phyloP scores from a whole-genome alignment of 73 alveolate genomes.

The Symbiodinium pilosum region DNA sequence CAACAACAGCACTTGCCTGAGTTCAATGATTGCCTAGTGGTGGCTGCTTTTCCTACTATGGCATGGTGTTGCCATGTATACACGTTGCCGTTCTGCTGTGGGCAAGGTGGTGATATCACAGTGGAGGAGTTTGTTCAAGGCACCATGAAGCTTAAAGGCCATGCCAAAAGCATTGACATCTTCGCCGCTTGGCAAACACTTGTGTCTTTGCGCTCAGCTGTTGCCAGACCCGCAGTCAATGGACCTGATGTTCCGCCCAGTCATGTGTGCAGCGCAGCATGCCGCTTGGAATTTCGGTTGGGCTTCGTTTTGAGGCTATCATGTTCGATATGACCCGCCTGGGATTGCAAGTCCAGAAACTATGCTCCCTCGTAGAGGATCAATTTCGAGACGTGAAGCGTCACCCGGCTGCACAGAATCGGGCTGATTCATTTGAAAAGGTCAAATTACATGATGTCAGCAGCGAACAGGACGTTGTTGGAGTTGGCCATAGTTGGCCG shows the following conservation, averaged over 20 bases:
- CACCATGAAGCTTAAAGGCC: slow-evolving; percentile 90
- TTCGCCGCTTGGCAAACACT: slow-evolving; percentile 20
- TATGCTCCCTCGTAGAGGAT: slow-evolving; percentile 39
- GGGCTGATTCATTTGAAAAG: background rate
- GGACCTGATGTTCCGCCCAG: too few species aligned
- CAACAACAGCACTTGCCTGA: slow-evolving; percentile 28
- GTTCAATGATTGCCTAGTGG: background rate
- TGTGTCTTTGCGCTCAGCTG: too few species aligned
- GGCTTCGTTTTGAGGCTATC: slow-evolving; percentile 48
- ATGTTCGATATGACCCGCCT: slow-evolving; percentile 91
- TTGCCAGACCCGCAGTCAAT: too few species aligned
- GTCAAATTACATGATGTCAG: too few species aligned
- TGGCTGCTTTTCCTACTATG: too few species aligned
- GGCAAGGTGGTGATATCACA: slow-evolving; percentile 72
- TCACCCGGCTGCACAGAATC: background rate
- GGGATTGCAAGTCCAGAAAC: slow-evolving; percentile 68
- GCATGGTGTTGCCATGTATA: background rate
- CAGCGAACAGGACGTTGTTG: too few species aligned
- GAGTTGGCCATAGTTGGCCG: too few species aligned
- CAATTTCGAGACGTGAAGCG: slow-evolving; percentile 50
- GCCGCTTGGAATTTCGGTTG: too few species aligned
- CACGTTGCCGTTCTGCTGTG: too few species aligned
- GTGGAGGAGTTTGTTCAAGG: slow-evolving; percentile 87
- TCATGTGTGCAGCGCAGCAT: too few species aligned
- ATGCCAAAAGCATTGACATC: slow-evolving; percentile 72